Conservation (phyloP, 2,329 filamentous ascomycete species). For the Ustulina deusta region DNA sequence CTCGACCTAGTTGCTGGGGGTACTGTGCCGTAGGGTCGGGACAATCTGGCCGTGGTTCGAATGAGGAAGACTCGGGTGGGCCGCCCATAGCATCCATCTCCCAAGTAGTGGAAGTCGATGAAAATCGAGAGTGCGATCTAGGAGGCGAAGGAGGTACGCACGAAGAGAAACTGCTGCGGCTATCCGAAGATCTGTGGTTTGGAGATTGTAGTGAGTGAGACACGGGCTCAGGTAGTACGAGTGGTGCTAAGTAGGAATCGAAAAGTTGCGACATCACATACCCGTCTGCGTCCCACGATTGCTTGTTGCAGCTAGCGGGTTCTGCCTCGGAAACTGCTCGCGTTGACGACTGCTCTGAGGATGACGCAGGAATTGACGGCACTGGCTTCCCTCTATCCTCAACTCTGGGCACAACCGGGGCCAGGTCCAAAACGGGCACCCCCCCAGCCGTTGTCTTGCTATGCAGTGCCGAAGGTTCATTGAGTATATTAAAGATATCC, state of each 20-base stretch:
- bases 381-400: constrained; percentile 42
- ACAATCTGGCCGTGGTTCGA: constrained; percentile 50
- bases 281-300: constrained; percentile 64
- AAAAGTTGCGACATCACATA: constrained; percentile 60
- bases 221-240: constrained; percentile 12
- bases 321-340: constrained; percentile 49
- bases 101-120: constrained; percentile 65
- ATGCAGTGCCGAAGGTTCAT: constrained; percentile 51
- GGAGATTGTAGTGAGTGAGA: constrained; percentile 49
- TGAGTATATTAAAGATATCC: constrained; percentile 59
- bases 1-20: constrained; percentile 27
- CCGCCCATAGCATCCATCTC: constrained; percentile 54
- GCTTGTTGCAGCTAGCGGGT: constrained; percentile 54
- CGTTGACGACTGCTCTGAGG: constrained; percentile 41
- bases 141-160: constrained; percentile 61
- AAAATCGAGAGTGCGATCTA: constrained; percentile 63
- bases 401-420: constrained; percentile 44
- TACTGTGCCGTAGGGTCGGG: constrained; percentile 8
- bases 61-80: constrained; percentile 54
- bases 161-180: constrained; percentile 65
- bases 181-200: constrained; percentile 62
- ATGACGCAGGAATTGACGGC: constrained; percentile 49
- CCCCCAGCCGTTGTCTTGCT: constrained; percentile 25
- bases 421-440: constrained; percentile 37
- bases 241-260: constrained; percentile 54